Base-by-base conservation (phyloP, 306 rosid genomes). In the Neltuma alba region DNA sequence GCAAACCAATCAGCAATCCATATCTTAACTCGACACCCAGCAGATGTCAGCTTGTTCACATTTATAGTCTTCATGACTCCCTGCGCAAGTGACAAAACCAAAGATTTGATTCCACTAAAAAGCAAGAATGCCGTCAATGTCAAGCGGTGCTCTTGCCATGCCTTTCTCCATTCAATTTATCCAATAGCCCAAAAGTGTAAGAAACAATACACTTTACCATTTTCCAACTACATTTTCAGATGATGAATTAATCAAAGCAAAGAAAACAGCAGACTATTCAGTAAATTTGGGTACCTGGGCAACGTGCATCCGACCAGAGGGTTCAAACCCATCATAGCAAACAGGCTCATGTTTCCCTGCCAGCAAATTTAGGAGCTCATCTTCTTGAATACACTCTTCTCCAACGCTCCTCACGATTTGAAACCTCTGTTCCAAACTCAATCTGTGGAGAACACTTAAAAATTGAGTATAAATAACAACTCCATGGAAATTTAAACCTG, bases 221-320 rank as follows among this genome's bases (percentile, higher is more conserved):
- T n/a, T n/a, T n/a, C n/a, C 36, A 33, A 21, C 34, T 37, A 25
- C 12, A 58, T 58, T 33, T 58, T 27, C 18, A 11, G 18, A 27
- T 3, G 12, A 58, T 58, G 16, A 12, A 58, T 11, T 11, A 25
- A 58, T 10, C 12, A 21, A 55, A 55, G 10, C 8, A 1, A 23
- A 23, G 30, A 55, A 21, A 55, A 2, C 5, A 7, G 10, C 14
- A 7, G 31, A 55, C 31, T 55, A 23, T 9, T 55, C 7, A 10
- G 31, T n/a, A 9, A 23, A 8, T 2, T 28, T 12, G 5, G 31
- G 7, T 52, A 90, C 97, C 96, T 94, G 98, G 74, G 97, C 97
- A 70, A 94, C 89, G 85, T 94, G 97, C 97, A 94, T 92, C 63
- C 97, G 80, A 2, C 97, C 97, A 14, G 97, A 92, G 42, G 98